phyloP scores from a whole-genome alignment of 257 asterid genomes.

The Avicennia marina region DNA sequence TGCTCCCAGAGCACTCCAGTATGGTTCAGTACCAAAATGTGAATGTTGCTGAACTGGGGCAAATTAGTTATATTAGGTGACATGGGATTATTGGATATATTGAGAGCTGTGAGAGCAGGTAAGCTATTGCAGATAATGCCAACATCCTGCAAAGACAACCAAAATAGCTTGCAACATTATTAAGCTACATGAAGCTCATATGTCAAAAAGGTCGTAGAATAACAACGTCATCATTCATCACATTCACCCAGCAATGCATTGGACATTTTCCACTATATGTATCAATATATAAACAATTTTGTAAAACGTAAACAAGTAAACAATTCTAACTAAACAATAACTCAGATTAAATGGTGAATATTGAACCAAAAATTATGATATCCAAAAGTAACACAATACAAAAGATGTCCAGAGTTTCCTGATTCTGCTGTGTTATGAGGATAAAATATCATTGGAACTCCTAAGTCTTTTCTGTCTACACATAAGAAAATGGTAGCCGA shows the following conservation, averaged over 20 bases:
- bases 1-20: slow-evolving; percentile 77
- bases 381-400: not conserved
- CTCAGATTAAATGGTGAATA: slow-evolving; percentile 1
- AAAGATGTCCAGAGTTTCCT: not conserved
- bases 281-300: too few species aligned
- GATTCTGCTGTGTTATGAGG: too few species aligned
- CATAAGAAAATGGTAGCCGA: not conserved
- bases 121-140: slow-evolving; percentile 60
- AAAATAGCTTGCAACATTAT: not conserved
- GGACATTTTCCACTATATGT: too few species aligned
- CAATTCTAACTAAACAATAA: slow-evolving; percentile 12
- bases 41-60: slow-evolving; percentile 55
- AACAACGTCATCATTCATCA: not conserved
- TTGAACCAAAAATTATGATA: not conserved
- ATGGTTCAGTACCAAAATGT: slow-evolving; percentile 72
- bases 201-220: not conserved
- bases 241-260: not conserved
- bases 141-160: slow-evolving; percentile 53
- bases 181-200: not conserved
- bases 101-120: slow-evolving; percentile 65
- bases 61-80: slow-evolving; percentile 40
- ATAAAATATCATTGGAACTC: slow-evolving; percentile 10
- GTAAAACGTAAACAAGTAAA: too few species aligned
- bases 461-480: not conserved
- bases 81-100: slow-evolving; percentile 63